These are phyloP conservation scores for Hygrophoropsis aurantiaca DNA, from an alignment of 768 basidiomycete species.

Conservation along the genomic window DNA sequence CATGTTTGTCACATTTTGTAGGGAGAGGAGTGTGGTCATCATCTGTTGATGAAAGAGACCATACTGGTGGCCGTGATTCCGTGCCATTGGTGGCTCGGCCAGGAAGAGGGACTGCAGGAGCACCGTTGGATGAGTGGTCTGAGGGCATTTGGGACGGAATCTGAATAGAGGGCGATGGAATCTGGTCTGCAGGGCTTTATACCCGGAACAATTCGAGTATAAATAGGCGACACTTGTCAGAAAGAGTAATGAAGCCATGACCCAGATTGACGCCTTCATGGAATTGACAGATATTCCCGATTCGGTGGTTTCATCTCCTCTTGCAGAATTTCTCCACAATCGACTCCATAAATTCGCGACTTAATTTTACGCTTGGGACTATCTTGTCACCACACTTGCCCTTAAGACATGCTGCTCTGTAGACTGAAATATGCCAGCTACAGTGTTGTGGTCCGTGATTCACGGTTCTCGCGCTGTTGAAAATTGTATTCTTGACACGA, in stretches of 20 bases:
- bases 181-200: slow-evolving; percentile 8
- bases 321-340: too few species aligned
- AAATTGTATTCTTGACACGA: not conserved
- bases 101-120: slow-evolving; percentile 21
- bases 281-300: not conserved
- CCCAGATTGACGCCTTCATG: not conserved
- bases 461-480: not conserved
- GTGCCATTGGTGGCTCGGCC: slow-evolving; percentile 5
- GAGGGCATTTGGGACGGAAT: slow-evolving; percentile 16
- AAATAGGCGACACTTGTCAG: not conserved
- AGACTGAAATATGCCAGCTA: too few species aligned
- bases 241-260: not conserved
- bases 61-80: slow-evolving; percentile 53
- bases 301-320: too few species aligned
- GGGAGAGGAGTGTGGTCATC: slow-evolving; percentile 42
- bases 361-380: too few species aligned
- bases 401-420: too few species aligned
- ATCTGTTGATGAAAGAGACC: slow-evolving; percentile 54
- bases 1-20: slow-evolving; percentile 57
- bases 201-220: not conserved
- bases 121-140: slow-evolving; percentile 4
- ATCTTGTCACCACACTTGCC: too few species aligned
- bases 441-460: not conserved
- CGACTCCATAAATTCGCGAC: too few species aligned
- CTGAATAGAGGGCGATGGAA: not conserved